Conservation (phyloP, 78 protist genomes). For the Bodo saltans region DNA sequence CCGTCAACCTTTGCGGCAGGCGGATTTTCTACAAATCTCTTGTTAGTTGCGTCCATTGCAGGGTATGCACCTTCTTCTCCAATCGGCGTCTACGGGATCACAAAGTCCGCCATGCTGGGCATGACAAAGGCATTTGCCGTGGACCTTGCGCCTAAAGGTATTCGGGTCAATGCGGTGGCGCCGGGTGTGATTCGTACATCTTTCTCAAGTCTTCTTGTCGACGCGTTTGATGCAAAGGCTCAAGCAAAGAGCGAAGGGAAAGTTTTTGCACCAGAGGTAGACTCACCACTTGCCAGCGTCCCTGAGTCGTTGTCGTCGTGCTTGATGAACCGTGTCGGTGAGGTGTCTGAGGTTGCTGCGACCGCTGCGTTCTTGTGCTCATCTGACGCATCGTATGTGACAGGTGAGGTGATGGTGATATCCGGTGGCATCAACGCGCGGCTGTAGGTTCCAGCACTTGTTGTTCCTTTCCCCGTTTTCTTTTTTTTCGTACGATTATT, state of each 20-base stretch:
- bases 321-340: constrained; percentile 3
- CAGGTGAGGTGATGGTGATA: constrained; percentile 34
- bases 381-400: constrained; percentile 37
- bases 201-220: neutral
- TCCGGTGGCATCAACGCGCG: constrained; percentile 41
- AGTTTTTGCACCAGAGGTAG: too few species aligned
- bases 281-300: neutral
- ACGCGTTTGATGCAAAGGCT: neutral
- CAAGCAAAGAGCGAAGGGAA: too few species aligned
- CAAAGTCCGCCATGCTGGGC: constrained; percentile 49
- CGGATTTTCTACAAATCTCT: neutral
- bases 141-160: constrained; percentile 25
- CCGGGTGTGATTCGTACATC: constrained; percentile 41
- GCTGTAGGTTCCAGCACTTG: constrained; percentile 5
- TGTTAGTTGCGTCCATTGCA: neutral
- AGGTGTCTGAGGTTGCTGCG: neutral
- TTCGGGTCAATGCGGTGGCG: constrained; percentile 48
- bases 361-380: constrained; percentile 22
- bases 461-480: too few species aligned
- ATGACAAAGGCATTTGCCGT: constrained; percentile 26
- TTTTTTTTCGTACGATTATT: too few species aligned
- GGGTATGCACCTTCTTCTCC: constrained; percentile 8
- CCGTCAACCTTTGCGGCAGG: too few species aligned
- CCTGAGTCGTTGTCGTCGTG: too few species aligned
- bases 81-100: constrained; percentile 33